Base-by-base conservation (phyloP, 352 stramenopile genomes). In the Globisporangium heterothallicum region DNA sequence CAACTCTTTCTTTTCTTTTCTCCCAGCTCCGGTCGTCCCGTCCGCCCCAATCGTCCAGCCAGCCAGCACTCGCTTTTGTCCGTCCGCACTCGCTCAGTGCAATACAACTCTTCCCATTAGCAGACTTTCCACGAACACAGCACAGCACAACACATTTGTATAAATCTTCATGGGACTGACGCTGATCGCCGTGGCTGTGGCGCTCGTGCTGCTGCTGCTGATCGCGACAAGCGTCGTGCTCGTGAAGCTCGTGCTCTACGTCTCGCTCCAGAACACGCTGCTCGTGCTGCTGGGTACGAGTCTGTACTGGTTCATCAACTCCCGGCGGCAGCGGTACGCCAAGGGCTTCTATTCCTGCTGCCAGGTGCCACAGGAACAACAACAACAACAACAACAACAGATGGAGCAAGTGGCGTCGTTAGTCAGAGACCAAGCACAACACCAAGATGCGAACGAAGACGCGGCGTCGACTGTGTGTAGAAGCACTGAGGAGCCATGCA, bases 291-390 rank as follows among this genome's bases (percentile, higher is more conserved):
- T 34, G 24, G 12, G 42, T 16, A 25, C 27, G 6, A 27, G 21
- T 8, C 42, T 62, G 35, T 66, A 60, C 41, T 66, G 52, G 55
- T 59, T 66, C 22, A 40, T 71, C 18, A 30, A 58, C 12, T 59
- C 61, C 41, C 59, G 57, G 10, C 56, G 59, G 9, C 58, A 42
- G 34, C 50, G 56, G 27, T 52, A 48, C 57, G 72, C 72, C 30
- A 68, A 65, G 42, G 72, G 72, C 8, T 82, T 78, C 55, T 82
- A 82, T 66, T 75, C 72, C 5, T 82, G 72, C 46, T 58, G 56
- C 2, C n/a, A 58, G 14, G 32, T 77, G 4, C 66, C 66, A 2
- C 30, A 25, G 41, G 24, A 7, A 14, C 52, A 6, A 6, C 25
- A 13, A 7, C 41, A 30, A 29, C 50, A 5, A 24, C 44, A 44